These are phyloP conservation scores for Thermothelomyces thermophilus DNA, from an alignment of 2,329 filamentous ascomycete genomes.

Conservation along the genomic window DNA sequence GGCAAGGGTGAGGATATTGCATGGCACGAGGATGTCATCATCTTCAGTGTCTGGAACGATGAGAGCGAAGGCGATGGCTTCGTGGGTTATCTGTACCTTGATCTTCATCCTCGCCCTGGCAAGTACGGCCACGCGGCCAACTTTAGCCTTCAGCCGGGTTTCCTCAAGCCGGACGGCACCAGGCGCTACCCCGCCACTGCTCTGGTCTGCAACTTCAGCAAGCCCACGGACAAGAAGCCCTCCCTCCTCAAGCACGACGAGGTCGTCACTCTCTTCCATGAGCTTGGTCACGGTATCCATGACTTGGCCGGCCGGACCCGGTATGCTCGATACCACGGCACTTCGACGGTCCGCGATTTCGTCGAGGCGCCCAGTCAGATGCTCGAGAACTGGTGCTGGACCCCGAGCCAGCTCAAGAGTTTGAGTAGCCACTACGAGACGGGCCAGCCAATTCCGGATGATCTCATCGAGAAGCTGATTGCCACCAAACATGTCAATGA, in stretches of 20 bases:
- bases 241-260: slow-evolving; percentile 77
- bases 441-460: slow-evolving; percentile 63
- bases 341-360: slow-evolving; percentile 60
- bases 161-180: slow-evolving; percentile 58
- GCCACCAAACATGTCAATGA: slow-evolving; percentile 75
- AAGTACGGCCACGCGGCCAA: slow-evolving; percentile 84
- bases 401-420: slow-evolving; percentile 54
- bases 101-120: slow-evolving; percentile 71
- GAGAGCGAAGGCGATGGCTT: slow-evolving; percentile 63
- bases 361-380: slow-evolving; percentile 67
- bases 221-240: slow-evolving; percentile 69
- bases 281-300: slow-evolving; percentile 65
- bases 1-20: slow-evolving; percentile 64
- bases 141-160: slow-evolving; percentile 73
- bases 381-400: slow-evolving; percentile 74
- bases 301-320: slow-evolving; percentile 57
- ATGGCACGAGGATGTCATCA: slow-evolving; percentile 77
- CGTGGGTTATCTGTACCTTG: slow-evolving; percentile 76
- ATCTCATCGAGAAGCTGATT: slow-evolving; percentile 67
- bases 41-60: slow-evolving; percentile 80
- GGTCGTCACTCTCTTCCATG: slow-evolving; percentile 77
- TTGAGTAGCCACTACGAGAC: slow-evolving; percentile 70
- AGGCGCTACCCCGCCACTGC: slow-evolving; percentile 71
- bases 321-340: slow-evolving; percentile 63
- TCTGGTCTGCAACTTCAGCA: slow-evolving; percentile 80